Conservation (phyloP, 768 basidiomycete genomes). For the Trametes cinnabarina region DNA sequence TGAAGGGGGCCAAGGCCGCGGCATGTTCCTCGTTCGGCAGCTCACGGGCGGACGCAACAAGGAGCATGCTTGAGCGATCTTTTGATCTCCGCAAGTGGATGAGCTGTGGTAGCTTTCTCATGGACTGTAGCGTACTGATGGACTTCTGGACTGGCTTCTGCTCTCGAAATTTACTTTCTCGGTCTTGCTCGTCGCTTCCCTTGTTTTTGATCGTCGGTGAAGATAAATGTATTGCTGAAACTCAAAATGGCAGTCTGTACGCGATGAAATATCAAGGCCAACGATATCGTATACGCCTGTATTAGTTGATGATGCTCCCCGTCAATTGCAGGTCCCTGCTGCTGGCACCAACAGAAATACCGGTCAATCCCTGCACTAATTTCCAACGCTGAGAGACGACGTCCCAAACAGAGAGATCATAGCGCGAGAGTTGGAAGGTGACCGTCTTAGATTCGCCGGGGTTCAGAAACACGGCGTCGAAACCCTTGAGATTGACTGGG, state of each 20-base stretch:
- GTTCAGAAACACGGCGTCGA: constrained; percentile 43
- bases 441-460: constrained; percentile 30
- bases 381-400: constrained; percentile 41
- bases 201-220: not conserved
- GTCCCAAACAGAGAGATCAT: constrained; percentile 38
- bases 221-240: not conserved
- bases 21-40: constrained; percentile 75
- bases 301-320: constrained; percentile 35
- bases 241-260: not conserved
- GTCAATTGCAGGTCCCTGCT: constrained; percentile 57
- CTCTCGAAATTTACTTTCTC: constrained; percentile 3
- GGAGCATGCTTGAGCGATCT: constrained; percentile 7
- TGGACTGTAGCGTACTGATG: constrained; percentile 14
- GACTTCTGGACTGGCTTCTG: constrained; percentile 4
- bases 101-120: not conserved
- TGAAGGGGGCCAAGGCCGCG: constrained; percentile 61
- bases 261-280: no score
- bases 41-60: constrained; percentile 56
- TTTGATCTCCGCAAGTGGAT: not conserved
- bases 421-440: constrained; percentile 31
- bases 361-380: constrained; percentile 50
- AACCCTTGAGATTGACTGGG: constrained; percentile 54
- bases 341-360: constrained; percentile 64
- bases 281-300: not conserved
- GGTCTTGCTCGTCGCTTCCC: constrained; percentile 7